A percentile compares a stretch with the other conserved stretches of the same genome.
phyloP scores from a whole-genome alignment of 2,329 filamentous ascomycete species.

The Colletotrichum plurivorum region DNA sequence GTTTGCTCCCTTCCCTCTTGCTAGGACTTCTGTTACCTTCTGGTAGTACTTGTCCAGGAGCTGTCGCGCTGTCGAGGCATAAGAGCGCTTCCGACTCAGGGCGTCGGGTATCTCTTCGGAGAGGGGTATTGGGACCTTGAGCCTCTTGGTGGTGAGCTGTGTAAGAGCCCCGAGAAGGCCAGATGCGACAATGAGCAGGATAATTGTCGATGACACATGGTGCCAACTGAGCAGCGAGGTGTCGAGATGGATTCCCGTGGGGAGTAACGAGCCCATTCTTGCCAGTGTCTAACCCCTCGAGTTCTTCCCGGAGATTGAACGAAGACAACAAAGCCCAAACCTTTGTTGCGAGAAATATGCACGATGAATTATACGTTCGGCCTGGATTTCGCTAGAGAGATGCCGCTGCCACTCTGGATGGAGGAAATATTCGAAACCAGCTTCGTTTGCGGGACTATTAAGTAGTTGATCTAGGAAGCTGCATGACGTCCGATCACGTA shows the following conservation, averaged over 20 bases:
- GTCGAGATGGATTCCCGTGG: background rate
- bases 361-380: background rate
- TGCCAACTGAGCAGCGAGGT: conserved; percentile 4
- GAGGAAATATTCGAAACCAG: no score
- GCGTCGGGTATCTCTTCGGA: conserved; percentile 10
- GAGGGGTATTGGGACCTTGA: conserved; percentile 14
- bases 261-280: conserved; percentile 2
- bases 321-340: no score
- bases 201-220: background rate
- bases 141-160: conserved; percentile 3
- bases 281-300: background rate
- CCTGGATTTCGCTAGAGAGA: no score
- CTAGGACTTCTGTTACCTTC: background rate
- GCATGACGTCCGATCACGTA: background rate
- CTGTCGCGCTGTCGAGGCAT: background rate
- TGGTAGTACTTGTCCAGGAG: conserved; percentile 5
- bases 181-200: conserved; percentile 4
- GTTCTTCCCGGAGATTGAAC: background rate
- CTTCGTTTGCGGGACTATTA: no score
- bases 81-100: conserved; percentile 2
- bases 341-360: background rate
- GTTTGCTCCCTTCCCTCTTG: background rate
- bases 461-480: no score
- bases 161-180: background rate
- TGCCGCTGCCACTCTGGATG: no score